Percentiles rank a stretch among this genome's conserved stretches.
phyloP scores from a whole-genome alignment of 768 basidiomycete genomes.

The Fomitopsis serialis region DNA sequence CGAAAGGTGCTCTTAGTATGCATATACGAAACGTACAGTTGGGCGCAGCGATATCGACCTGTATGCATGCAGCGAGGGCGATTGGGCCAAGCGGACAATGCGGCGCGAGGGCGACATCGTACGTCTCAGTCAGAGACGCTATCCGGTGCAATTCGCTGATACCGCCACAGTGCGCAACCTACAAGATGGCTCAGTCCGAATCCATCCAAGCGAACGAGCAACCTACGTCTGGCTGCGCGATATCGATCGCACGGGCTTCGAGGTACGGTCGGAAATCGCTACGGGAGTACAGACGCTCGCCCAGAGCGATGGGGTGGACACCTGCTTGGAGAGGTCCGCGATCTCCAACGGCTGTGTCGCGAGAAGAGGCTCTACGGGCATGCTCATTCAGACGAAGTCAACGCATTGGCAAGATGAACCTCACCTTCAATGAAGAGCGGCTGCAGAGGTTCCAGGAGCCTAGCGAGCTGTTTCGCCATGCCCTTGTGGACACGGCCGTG shows the following conservation, averaged over 20 bases:
- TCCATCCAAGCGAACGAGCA: too few relatives aligned
- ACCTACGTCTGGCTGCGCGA: conserved; percentile 63
- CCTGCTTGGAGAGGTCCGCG: conserved; percentile 46
- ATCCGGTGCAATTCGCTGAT: conserved; percentile 57
- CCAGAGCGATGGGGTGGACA: conserved; percentile 60
- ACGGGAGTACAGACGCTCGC: conserved; percentile 60
- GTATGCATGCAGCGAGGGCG: conserved; percentile 65
- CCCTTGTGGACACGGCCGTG: conserved; percentile 66
- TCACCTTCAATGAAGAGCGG: conserved; percentile 64
- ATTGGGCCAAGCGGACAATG: conserved; percentile 72
- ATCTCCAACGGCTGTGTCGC: conserved; percentile 59
- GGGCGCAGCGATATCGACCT: conserved; percentile 51
- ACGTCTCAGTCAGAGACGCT: conserved; percentile 55
- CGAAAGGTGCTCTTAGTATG: not conserved
- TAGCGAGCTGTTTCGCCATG: conserved; percentile 65
- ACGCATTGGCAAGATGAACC: not conserved
- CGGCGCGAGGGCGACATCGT: conserved; percentile 68
- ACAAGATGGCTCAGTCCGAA: not conserved
- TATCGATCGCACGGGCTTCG: conserved; percentile 58
- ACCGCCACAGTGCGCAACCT: conserved; percentile 57
- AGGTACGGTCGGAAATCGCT: conserved; percentile 62
- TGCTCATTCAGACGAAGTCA: not conserved
- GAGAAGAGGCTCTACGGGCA: conserved; percentile 44
- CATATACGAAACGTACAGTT: conserved; percentile 41
- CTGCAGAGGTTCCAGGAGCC: conserved; percentile 49